phyloP scores from a whole-genome alignment of 1,284 basidiomycete species.

The Gomphus sp. region DNA sequence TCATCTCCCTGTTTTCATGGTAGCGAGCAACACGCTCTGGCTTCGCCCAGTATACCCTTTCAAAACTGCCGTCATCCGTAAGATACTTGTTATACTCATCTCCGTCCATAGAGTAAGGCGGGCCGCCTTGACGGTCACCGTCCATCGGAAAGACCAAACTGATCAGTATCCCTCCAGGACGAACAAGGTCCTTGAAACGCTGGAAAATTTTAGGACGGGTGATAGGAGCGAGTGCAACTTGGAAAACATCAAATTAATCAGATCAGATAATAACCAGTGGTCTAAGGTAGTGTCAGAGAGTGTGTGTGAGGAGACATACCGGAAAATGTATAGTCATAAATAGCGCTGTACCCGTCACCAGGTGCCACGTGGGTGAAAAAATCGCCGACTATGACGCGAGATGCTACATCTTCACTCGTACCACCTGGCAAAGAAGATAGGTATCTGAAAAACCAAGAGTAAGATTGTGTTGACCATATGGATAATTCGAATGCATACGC shows the following conservation, averaged over 20 bases:
- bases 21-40: background rate
- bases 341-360: background rate
- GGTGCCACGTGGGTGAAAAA: background rate
- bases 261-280: background rate
- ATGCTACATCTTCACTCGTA: background rate
- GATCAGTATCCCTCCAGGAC: background rate
- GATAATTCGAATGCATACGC: background rate
- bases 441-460: background rate
- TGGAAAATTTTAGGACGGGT: background rate
- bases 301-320: background rate
- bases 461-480: background rate
- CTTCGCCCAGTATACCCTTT: background rate
- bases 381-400: background rate
- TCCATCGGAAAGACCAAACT: background rate
- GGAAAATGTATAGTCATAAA: background rate
- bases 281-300: background rate
- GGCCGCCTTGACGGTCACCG: background rate
- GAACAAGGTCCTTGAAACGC: conserved; percentile 1
- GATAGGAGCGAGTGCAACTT: background rate
- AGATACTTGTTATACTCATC: background rate
- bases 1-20: background rate
- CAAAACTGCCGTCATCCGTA: background rate
- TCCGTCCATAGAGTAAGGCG: background rate
- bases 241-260: background rate
- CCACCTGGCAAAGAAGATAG: background rate